These are phyloP conservation scores for Ceratobasidium sp. DNA, from an alignment of 1,284 basidiomycete genomes.

Conservation along the genomic window DNA sequence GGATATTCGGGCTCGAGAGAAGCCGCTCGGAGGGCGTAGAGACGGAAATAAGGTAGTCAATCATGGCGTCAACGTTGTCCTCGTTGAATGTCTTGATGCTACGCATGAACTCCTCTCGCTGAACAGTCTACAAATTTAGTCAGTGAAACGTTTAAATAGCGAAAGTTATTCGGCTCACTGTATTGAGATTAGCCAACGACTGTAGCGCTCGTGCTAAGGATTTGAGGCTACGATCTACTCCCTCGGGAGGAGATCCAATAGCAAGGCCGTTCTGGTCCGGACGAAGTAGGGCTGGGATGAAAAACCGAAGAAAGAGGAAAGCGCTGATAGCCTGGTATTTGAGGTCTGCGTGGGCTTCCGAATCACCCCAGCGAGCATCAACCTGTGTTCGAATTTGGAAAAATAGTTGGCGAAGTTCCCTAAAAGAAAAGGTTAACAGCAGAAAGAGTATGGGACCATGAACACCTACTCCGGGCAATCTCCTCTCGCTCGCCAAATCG, in stretches of 20 bases:
- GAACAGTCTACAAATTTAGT: constrained; percentile 59
- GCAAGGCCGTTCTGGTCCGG: constrained; percentile 64
- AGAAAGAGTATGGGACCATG: not conserved
- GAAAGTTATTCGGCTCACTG: constrained; percentile 59
- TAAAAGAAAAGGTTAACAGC: constrained; percentile 51
- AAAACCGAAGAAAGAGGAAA: constrained; percentile 85
- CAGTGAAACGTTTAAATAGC: constrained; percentile 1
- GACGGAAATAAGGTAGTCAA: constrained; percentile 75
- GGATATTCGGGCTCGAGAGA: constrained; percentile 49
- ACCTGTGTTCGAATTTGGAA: constrained; percentile 76
- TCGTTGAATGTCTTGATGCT: constrained; percentile 71
- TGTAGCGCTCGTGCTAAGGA: constrained; percentile 82
- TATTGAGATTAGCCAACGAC: constrained; percentile 79
- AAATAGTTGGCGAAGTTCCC: constrained; percentile 79
- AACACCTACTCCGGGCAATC: constrained; percentile 76
- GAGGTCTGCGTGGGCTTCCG: constrained; percentile 54
- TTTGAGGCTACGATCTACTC: constrained; percentile 77
- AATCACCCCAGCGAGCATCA: constrained; percentile 64
- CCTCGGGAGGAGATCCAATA: constrained; percentile 69
- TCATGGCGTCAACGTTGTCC: constrained; percentile 69
- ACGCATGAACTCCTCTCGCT: constrained; percentile 78
- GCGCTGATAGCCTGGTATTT: constrained; percentile 85
- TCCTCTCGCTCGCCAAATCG: constrained; percentile 74
- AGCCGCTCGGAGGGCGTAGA: constrained; percentile 64
- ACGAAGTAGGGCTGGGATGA: constrained; percentile 81